Evolutionary conservation across 2,329 filamentous ascomycete species (phyloP).

Genomic region (Penicillium occitanis): DNA sequence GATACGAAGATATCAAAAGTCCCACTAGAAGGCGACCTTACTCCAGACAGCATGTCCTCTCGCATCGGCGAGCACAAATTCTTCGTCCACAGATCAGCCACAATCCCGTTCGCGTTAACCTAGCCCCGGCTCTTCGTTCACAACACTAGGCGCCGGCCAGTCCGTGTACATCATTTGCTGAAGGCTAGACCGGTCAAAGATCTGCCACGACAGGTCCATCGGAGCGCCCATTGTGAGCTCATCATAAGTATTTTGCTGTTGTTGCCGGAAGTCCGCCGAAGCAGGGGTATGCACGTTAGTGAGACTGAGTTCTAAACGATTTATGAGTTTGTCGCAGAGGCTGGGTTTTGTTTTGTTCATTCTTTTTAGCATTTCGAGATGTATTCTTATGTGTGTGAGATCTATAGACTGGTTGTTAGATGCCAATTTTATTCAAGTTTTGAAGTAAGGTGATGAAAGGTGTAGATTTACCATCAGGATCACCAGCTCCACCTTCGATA

Average conservation of each 20-base stretch:
- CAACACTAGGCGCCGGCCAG: constrained; percentile 10
- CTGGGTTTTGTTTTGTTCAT: constrained; percentile 19
- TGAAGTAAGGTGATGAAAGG: neutral
- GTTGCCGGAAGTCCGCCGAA: constrained; percentile 14
- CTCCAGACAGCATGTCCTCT: constrained; percentile 21
- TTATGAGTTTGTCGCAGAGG: constrained; percentile 19
- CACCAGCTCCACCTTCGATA: constrained; percentile 20
- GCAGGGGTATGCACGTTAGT: constrained; percentile 17
- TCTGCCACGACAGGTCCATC: constrained; percentile 20
- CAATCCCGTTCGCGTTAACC: constrained; percentile 12
- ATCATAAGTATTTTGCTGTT: constrained; percentile 14
- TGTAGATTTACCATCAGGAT: constrained; percentile 14
- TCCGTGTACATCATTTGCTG: constrained; percentile 20
- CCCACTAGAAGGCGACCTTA: constrained; percentile 10
- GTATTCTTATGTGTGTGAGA: constrained; percentile 20
- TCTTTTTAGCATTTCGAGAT: constrained; percentile 21
- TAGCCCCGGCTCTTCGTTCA: constrained; percentile 1
- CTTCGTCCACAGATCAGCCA: constrained; percentile 9
- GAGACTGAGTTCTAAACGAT: constrained; percentile 16
- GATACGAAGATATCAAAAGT: constrained; percentile 5
- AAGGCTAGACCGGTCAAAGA: constrained; percentile 21
- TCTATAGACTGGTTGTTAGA: constrained; percentile 7
- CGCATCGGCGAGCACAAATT: constrained; percentile 17
- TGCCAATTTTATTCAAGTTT: neutral
- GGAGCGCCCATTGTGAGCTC: constrained; percentile 10